A percentile compares a stretch with the other conserved stretches of the same genome.
Conservation (phyloP, 768 basidiomycete species). For the Hypsizygus marmoreus region DNA sequence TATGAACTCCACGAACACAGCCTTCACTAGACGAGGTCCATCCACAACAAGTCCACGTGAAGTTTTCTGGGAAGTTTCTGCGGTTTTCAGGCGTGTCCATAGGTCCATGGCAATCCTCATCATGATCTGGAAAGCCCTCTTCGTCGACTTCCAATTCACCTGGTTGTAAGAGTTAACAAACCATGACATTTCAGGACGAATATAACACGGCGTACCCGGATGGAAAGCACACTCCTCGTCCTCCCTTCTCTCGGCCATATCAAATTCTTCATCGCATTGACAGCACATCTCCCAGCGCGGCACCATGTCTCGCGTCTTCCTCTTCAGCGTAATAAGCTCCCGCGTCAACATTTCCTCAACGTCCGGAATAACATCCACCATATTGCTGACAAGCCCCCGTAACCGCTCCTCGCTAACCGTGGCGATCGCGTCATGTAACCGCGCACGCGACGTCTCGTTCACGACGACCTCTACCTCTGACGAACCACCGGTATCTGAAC, state of each 20-base stretch:
- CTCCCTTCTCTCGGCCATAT: slow-evolving; percentile 35
- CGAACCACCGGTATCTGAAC: slow-evolving; percentile 25
- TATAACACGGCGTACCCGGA: slow-evolving; percentile 40
- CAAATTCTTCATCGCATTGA: slow-evolving; percentile 51
- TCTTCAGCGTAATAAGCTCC: slow-evolving; percentile 44
- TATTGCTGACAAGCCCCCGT: slow-evolving; percentile 37
- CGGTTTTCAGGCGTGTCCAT: slow-evolving; percentile 44
- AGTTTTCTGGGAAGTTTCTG: slow-evolving; percentile 45
- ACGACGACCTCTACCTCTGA: slow-evolving; percentile 36
- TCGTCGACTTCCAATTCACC: slow-evolving; percentile 44
- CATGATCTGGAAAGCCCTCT: slow-evolving; percentile 46
- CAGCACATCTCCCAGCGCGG: slow-evolving; percentile 49
- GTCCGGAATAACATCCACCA: slow-evolving; percentile 41
- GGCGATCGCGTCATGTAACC: slow-evolving; percentile 44
- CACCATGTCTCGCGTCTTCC: slow-evolving; percentile 34
- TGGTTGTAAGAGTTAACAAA: slow-evolving; percentile 17
- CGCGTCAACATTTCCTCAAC: slow-evolving; percentile 44
- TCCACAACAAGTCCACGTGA: slow-evolving; percentile 55
- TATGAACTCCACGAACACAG: slow-evolving; percentile 42
- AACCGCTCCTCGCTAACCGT: slow-evolving; percentile 45
- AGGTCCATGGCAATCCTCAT: slow-evolving; percentile 47
- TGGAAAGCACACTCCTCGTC: slow-evolving; percentile 51
- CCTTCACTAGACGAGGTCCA: slow-evolving; percentile 35
- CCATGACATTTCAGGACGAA: background rate
- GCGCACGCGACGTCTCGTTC: slow-evolving; percentile 40